Percentiles rank a stretch among this genome's conserved stretches.
Evolutionary conservation across 2,329 filamentous ascomycete species (phyloP).

Genomic region (Hypoxylon sp.): DNA sequence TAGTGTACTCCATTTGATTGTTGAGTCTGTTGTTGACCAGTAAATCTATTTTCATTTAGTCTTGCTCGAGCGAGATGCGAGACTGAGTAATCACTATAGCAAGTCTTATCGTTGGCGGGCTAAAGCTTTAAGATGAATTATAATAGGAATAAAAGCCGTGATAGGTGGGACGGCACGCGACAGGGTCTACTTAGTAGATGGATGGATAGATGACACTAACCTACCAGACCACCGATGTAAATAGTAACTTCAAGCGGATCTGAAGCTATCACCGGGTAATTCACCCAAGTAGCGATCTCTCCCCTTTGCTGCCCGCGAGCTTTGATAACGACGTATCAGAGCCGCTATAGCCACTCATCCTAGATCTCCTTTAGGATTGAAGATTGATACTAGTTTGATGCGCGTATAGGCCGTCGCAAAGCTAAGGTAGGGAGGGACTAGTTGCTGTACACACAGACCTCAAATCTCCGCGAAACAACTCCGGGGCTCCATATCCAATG

Average conservation of each 20-base stretch:
- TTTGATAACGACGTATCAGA: background rate
- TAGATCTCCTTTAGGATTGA: constrained; percentile 2
- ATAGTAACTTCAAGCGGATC: constrained; percentile 10
- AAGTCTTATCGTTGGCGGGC: constrained; percentile 9
- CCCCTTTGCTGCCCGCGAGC: constrained; percentile 17
- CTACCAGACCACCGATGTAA: too few species aligned
- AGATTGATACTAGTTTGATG: constrained; percentile 1
- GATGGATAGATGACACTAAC: constrained; percentile 17
- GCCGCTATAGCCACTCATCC: constrained; percentile 16
- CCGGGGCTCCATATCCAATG: constrained; percentile 11
- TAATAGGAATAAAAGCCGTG: constrained; percentile 32
- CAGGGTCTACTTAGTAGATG: background rate
- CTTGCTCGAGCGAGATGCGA: background rate
- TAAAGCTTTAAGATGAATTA: constrained; percentile 24
- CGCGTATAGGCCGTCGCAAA: constrained; percentile 5
- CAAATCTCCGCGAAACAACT: constrained; percentile 25
- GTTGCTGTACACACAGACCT: constrained; percentile 27
- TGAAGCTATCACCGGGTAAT: constrained; percentile 30
- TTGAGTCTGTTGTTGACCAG: background rate
- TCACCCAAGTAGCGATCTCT: constrained; percentile 13
- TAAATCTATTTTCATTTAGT: background rate
- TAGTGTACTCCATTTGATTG: too few species aligned
- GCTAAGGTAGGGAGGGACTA: constrained; percentile 8
- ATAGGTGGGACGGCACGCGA: constrained; percentile 22
- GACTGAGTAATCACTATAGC: background rate